Evolutionary conservation across 2,329 filamentous ascomycete species (phyloP), one percentile per base, ranked within the genome.

Genomic region (Trichoderma polysporum): DNA sequence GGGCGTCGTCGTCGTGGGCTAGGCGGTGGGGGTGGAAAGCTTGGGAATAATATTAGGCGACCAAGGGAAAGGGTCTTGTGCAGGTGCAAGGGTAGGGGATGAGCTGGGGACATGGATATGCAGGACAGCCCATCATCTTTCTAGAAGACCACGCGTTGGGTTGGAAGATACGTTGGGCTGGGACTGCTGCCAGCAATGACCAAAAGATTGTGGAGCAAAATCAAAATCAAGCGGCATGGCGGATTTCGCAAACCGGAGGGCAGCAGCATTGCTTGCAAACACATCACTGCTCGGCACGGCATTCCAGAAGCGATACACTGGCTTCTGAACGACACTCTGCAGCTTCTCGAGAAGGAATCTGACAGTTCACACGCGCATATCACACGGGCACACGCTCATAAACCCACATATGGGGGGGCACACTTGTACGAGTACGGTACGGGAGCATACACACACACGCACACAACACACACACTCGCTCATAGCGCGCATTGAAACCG

Each of bases 71-170:
- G 54, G 65, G 66, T 58, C 52, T 22, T 67, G 59, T 65, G 66
- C 60, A 67, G 52, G 56, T 49, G 64, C 64, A 61, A 66, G 64
- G 64, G 64, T 60, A 50, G 37, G 56, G 47, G 47, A 47, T 37
- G 39, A 47, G 58, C 41, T 45, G 58, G 41, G 50, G 41, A 45
- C 52, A 57, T 41, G 49, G 60, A 41, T 19, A 25, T 63, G 60
- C 60, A 63, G 66, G 66, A 63, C 59, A 67, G 45, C 66, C 66
- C 60, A 53, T 66, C 33, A 50, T 35, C 57, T 61, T 67, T 67
- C 66, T 67, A 67, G 66, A 67, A 67, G 66, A 19, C 57, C 45
- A 39, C 52, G 39, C 65, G 66, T 67, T 67, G 66, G 66, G 60
- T 65, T 57, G 52, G 63, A 52, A 66, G 45, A 52, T 31, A 64